Base-by-base conservation (phyloP, 495 filamentous ascomycete species). In the Trichoderma asperelloides region DNA sequence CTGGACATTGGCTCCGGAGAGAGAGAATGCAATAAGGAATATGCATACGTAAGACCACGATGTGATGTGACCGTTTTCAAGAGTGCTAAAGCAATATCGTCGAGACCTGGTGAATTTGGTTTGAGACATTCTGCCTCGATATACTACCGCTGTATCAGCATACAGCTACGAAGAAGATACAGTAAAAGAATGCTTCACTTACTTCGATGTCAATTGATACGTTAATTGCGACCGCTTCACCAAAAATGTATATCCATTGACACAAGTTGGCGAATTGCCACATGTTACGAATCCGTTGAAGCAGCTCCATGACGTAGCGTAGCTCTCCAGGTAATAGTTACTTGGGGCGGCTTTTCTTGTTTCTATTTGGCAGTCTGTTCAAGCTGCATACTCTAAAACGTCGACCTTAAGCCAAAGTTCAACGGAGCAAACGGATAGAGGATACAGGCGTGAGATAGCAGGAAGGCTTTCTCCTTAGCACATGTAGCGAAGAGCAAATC, bases 251-350 rank as follows among this genome's bases (percentile, higher is more conserved):
- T 65, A 97, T 89, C 80, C 91, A 98, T 77, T 98, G 95, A 80
- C 89, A 92, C 6, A 98, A 82, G 74, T 92, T 93, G 62, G 95
- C 91, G 77, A 98, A 97, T 76, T 97, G 90, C 93, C 95, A 97
- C 79, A 88, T 89, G 75, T 90, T 95, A 63, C 94, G 83, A 67
- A 98, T 82, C 69, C 82, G 86, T 62, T 88, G 79, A 27, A 96
- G 82, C 66, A 87, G 64, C 5, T 62, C 57, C 62, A 60, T 60
- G 27, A 60, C 27, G 55, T 60, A 60, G 25, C 23, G 16, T 25
- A 51, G n/a, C 43, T 47, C 43, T 16, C 15, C n/a, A 16, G 43
- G 43, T 47, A n/a, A 15, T 5, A n/a, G 43, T n/a, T 13, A 47
- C n/a, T 16, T 16, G 2, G 4, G 47, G 47, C 47, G 18, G 3